Evolutionary conservation across 352 stramenopile genomes (phyloP), one percentile per base, ranked within the genome.

Genomic region (Globisporangium nunn): DNA sequence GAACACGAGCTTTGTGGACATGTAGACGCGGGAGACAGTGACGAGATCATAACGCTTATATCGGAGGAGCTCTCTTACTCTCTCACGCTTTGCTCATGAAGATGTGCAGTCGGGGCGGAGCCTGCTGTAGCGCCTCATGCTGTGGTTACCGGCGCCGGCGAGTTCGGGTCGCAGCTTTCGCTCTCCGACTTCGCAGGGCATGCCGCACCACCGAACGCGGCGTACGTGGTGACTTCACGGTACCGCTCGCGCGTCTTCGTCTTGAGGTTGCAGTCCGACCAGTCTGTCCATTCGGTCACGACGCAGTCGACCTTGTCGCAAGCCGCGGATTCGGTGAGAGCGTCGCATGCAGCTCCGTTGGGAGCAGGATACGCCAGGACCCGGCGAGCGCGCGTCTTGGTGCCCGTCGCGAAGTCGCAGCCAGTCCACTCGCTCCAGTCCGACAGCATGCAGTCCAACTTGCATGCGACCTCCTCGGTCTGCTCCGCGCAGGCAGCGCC

Each of bases 271-370:
- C 77, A 87, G 0, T 70, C 73, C 0, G 66, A 78, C 70, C 72
- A 85, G 31, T 66, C 70, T 10, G 63, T 76, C 78, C 79, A 89
- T 3, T 67, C 50, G 2, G 58, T 62, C 6, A 83, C 63, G 0
- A 39, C 30, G 55, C 76, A 89, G 54, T 85, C 52, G 18, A 79
- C 50, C 4, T 63, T 56, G 47, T 87, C 76, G 39, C 79, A 89
- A 0, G 15, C 17, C 1, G 17, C 52, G 0, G 56, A 31, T 15
- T 89, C 71, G 0, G 46, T 55, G 2, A 66, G 52, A 0, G 33
- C 37, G 8, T 46, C 67, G 31, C 76, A 87, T 0, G 51, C 30
- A 5, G 51, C 51, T 0, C 74, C 78, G 28, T 64, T 53, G 0
- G 65, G 49, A 1, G 50, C 58, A 0, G 77, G 68, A 50, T 62